Percentiles rank a stretch among this genome's conserved stretches.
These are phyloP conservation scores for Apodospora peruviana DNA, from an alignment of 495 filamentous ascomycete genomes.

Conservation along the genomic window DNA sequence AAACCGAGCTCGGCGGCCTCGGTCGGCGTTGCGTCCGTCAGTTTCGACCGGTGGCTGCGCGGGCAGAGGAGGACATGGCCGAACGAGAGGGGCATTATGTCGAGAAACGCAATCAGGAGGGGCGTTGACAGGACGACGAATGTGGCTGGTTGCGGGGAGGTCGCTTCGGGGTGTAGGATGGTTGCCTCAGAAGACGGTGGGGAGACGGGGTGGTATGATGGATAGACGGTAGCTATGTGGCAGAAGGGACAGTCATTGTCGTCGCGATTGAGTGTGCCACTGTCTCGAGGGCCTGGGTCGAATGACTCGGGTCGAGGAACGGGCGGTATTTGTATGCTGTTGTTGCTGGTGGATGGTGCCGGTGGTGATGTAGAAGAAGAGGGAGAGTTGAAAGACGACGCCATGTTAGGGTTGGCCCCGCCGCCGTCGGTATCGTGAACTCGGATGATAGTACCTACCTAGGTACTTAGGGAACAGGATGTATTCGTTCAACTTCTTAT, in stretches of 20 bases:
- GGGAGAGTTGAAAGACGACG: slow-evolving; percentile 1
- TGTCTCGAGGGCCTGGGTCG: not conserved
- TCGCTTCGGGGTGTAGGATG: slow-evolving; percentile 24
- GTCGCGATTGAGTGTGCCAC: slow-evolving; percentile 4
- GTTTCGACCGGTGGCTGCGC: slow-evolving; percentile 62
- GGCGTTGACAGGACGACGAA: slow-evolving; percentile 71
- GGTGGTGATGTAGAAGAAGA: not conserved
- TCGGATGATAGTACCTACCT: not conserved
- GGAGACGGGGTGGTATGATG: slow-evolving; percentile 35
- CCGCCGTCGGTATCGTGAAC: too few relatives aligned
- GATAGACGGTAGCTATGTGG: slow-evolving; percentile 46
- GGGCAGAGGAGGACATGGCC: slow-evolving; percentile 78
- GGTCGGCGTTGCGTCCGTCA: slow-evolving; percentile 55
- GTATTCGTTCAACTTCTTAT: not conserved
- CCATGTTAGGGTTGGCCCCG: not conserved
- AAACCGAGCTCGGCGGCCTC: slow-evolving; percentile 58
- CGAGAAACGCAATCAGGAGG: slow-evolving; percentile 74
- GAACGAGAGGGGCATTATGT: slow-evolving; percentile 75
- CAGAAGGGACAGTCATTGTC: slow-evolving; percentile 58
- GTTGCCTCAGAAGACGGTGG: slow-evolving; percentile 28
- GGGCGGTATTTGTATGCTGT: too few relatives aligned
- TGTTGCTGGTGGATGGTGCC: slow-evolving; percentile 1
- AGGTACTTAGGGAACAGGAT: not conserved
- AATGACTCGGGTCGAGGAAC: slow-evolving; percentile 9
- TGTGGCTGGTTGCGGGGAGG: slow-evolving; percentile 38